A percentile compares a stretch with the other conserved stretches of the same genome.
Evolutionary conservation across 2,329 filamentous ascomycete species (phyloP).

Genomic region (Aspergillus tamarii): DNA sequence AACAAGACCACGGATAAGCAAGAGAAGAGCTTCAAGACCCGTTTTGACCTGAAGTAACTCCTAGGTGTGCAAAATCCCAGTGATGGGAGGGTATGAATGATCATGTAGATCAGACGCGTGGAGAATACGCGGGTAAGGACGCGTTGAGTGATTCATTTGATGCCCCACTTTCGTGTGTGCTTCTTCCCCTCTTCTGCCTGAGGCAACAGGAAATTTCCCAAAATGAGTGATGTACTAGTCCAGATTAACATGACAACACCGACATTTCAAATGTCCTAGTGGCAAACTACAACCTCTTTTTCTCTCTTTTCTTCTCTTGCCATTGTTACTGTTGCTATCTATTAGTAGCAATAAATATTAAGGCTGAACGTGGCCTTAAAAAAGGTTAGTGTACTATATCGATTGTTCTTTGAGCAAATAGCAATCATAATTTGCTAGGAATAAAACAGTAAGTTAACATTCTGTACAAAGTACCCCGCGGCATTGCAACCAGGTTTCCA

Average conservation of each 20-base stretch:
- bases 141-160: not conserved
- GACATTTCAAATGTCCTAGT: too few species aligned
- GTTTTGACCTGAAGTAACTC: not conserved
- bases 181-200: not conserved
- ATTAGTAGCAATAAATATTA: too few species aligned
- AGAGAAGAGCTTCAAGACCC: not conserved
- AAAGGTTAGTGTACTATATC: too few species aligned
- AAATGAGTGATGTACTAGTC: not conserved
- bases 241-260: too few species aligned
- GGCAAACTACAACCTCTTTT: too few species aligned
- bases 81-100: not conserved
- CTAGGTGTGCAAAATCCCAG: not conserved
- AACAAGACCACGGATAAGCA: not conserved
- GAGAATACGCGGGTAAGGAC: not conserved
- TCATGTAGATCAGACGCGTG: not conserved
- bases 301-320: too few species aligned
- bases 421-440: too few species aligned
- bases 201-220: not conserved
- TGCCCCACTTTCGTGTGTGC: not conserved
- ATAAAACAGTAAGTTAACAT: too few species aligned
- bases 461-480: constrained; percentile 3
- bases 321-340: too few species aligned
- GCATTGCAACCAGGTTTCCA: constrained; percentile 2
- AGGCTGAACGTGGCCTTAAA: too few species aligned
- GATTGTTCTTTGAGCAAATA: too few species aligned